Conservation (phyloP, 2,329 filamentous ascomycete genomes). For the Fonsecaea erecta region DNA sequence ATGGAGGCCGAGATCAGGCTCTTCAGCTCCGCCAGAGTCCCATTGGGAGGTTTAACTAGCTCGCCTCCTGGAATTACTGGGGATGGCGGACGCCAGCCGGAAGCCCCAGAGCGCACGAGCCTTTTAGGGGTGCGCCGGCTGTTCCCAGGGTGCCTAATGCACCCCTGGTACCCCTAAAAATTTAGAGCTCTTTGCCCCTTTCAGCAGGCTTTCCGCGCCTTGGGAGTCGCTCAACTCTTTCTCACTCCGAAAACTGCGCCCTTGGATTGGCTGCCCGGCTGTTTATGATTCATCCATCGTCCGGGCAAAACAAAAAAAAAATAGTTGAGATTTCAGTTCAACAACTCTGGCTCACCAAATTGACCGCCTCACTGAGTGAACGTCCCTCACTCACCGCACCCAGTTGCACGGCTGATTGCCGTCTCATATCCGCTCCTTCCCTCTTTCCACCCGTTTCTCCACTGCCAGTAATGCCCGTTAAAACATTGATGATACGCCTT, state of each 20-base stretch:
- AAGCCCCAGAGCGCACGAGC: slow-evolving; percentile 1
- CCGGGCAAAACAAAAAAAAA: slow-evolving; percentile 7
- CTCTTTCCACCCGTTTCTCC: slow-evolving; percentile 11
- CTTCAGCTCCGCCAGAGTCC: neutral
- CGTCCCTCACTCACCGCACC: slow-evolving; percentile 5
- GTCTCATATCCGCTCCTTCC: slow-evolving; percentile 15
- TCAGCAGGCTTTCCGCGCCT: neutral
- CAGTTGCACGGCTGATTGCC: slow-evolving; percentile 5
- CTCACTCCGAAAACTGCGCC: slow-evolving; percentile 7
- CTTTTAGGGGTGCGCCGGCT: neutral
- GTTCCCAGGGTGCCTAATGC: slow-evolving; percentile 7
- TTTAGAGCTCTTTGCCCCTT: slow-evolving; percentile 6
- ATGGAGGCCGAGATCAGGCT: slow-evolving; percentile 10
- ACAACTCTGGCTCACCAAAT: slow-evolving; percentile 2
- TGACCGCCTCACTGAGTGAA: neutral
- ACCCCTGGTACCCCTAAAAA: neutral
- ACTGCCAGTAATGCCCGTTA: slow-evolving; percentile 8
- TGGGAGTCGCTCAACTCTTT: slow-evolving; percentile 3
- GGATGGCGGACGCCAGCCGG: slow-evolving; percentile 12
- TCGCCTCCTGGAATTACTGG: neutral
- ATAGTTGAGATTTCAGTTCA: slow-evolving; percentile 14
- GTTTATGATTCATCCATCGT: slow-evolving; percentile 5
- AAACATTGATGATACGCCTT: slow-evolving; percentile 19
- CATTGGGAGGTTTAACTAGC: neutral
- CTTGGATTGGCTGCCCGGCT: slow-evolving; percentile 7